Evolutionary conservation across 2,329 filamentous ascomycete genomes (phyloP), one percentile per base, ranked within the genome.

Genomic region (Chrysoporthe austroafricana): DNA sequence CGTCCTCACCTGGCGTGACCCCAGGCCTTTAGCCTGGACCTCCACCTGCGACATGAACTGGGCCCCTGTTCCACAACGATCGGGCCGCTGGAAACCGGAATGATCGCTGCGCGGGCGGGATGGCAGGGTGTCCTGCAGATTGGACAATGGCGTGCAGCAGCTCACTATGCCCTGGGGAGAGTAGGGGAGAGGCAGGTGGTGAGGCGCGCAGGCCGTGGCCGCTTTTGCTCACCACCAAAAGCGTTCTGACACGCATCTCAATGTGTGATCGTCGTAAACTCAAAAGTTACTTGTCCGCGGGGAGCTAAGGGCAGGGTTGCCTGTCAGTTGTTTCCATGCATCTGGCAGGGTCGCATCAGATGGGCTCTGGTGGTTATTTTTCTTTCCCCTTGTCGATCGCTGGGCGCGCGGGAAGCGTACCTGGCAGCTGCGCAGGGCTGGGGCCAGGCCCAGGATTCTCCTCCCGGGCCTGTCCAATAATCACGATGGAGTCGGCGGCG

Each of bases 261-360:
- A 64, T 67, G 57, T 64, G 64, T 59, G 65, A 67, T 67, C 65
- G 67, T 62, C 67, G 67, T 61, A 21, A 62, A 69, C 62, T 69
- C 57, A 62, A 57, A 56, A 64, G 54, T 62, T 62, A 46, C 63
- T 66, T 65, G 26, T 43, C 56, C n/a, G n/a, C 61, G 54, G 46
- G 60, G 61, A 46, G 64, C 34, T 44, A 58, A 69, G 58, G 58
- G 61, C 60, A 69, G 67, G 67, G 60, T 66, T 66, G 52, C 57
- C 52, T 64, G 62, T 57, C 68, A 50, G 43, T 64, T 36, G 62
- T 62, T 64, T 63, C 56, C 63, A 66, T 61, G 62, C 57, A 67
- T 64, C 64, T 58, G 66, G 59, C 59, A 44, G 50, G 67, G 64
- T 57, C 48, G 64, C 64, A 63, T 59, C 48, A 57, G 52, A 57